Percentiles rank a stretch among this genome's conserved stretches.
These are phyloP conservation scores for Fraxinus nigra DNA, from an alignment of 305 asterid species.

Conservation along the genomic window DNA sequence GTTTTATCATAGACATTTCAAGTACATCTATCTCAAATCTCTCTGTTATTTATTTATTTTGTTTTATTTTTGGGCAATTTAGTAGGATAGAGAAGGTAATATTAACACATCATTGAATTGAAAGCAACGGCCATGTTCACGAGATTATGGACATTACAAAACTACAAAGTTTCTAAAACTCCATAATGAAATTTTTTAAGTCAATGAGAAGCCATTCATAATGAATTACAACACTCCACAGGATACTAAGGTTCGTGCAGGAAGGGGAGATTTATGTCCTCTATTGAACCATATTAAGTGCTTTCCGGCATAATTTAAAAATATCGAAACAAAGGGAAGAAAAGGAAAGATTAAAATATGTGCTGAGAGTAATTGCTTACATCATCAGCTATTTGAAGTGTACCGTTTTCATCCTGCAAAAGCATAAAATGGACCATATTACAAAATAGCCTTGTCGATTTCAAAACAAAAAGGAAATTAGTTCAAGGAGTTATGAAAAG, in stretches of 20 bases:
- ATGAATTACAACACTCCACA: not conserved
- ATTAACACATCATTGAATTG: not conserved
- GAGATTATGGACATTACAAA: not conserved
- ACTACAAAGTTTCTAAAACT: not conserved
- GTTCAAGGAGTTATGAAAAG: not conserved
- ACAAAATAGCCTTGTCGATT: not conserved
- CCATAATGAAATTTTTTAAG: not conserved
- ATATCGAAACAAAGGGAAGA: not conserved
- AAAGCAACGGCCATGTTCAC: not conserved
- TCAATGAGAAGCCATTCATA: not conserved
- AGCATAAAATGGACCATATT: slow-evolving; percentile 4
- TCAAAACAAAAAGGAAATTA: slow-evolving; percentile 2
- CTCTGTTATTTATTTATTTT: not conserved
- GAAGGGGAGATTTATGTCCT: not conserved
- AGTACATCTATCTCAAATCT: not conserved
- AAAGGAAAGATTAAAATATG: slow-evolving; percentile 13
- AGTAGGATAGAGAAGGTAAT: not conserved
- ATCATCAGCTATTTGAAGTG: slow-evolving; percentile 78
- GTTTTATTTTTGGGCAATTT: not conserved
- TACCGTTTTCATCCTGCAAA: slow-evolving; percentile 66
- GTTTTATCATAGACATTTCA: not conserved
- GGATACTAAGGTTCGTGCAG: not conserved
- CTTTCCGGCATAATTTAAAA: not conserved
- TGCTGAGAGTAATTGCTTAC: slow-evolving; percentile 49
- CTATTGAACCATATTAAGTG: not conserved